Percentiles rank a stretch among this genome's conserved stretches.
Evolutionary conservation across 2,329 filamentous ascomycete genomes (phyloP).

Genomic region (Nectriaceae sp.): DNA sequence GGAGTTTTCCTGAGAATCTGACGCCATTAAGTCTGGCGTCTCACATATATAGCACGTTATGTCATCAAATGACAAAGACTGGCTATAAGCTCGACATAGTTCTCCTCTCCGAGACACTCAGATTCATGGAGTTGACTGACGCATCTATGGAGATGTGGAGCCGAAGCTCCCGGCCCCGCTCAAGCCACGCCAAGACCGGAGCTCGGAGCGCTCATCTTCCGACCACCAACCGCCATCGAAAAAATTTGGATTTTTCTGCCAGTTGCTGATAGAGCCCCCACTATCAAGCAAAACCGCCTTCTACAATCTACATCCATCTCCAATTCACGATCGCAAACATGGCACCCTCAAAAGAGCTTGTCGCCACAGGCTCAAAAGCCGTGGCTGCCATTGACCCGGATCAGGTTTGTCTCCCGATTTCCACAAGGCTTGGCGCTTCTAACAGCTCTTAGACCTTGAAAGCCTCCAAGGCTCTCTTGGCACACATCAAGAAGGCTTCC

Average conservation of each 20-base stretch:
- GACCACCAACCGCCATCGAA: conserved; percentile 30
- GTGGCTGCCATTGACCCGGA: conserved; percentile 41
- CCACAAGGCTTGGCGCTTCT: not conserved
- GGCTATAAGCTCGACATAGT: too few species aligned
- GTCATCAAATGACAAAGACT: too few species aligned
- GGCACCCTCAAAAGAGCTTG: conserved; percentile 45
- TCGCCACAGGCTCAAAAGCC: conserved; percentile 32
- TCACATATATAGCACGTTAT: too few species aligned
- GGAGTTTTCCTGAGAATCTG: conserved; percentile 12
- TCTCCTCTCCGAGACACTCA: too few species aligned
- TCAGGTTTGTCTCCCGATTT: conserved; percentile 35
- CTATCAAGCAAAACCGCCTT: conserved; percentile 29
- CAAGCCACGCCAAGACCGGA: conserved; percentile 20
- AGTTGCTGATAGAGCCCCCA: conserved; percentile 27
- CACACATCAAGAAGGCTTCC: conserved; percentile 60
- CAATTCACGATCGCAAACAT: conserved; percentile 33
- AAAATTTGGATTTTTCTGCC: conserved; percentile 33
- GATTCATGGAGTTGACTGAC: too few species aligned
- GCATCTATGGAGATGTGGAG: conserved; percentile 20
- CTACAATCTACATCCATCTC: conserved; percentile 19
- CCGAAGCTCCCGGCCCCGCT: conserved; percentile 19
- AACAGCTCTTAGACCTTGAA: conserved; percentile 52
- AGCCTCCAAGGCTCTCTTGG: conserved; percentile 63
- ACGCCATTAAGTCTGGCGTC: too few species aligned
- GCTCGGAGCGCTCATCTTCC: conserved; percentile 38